Evolutionary conservation across 2,329 filamentous ascomycete genomes (phyloP), one percentile per base, ranked within the genome.

Genomic region (Nothophoma quercina): DNA sequence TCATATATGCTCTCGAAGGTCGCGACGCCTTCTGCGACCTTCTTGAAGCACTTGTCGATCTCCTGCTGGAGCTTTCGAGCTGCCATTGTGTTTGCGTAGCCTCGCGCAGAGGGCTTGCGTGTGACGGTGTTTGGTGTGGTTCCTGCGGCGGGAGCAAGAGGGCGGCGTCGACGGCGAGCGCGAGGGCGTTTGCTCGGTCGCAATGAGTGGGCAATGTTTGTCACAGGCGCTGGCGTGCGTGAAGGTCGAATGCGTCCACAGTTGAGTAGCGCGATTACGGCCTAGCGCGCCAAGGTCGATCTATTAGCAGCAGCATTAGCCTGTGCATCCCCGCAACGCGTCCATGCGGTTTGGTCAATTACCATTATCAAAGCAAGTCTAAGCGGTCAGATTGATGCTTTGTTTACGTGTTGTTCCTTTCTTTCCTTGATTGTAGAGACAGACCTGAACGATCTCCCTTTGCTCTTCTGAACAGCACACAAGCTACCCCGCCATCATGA

Each of bases 41-140:
- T 96, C 80, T 99, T 99, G 86, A 97, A 98, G 85, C 91, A 96
- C 81, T 97, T 96, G 74, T 99, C 95, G 70, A 98, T 93, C 81
- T 99, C 95, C 80, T 98, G 93, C 77, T 95, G 90, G 68, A 96
- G 85, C 83, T 99, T 99, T 76, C 95, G 87, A 75, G 90, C 90
- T 68, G 95, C 91, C 95, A 99, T 99, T 69, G 76, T 83, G 78
- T 55, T 51, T 62, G 63, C 56, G 58, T 60, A 67, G 70, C 72
- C 72, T 73, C 64, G 67, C 64, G 59, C 54, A n/a, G 64, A 64
- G 59, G 68, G 49, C 62, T 55, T 55, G 38, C 25, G 53, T 47
- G 36, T 48, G 55, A 57, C 40, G 50, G 49, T 42, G 52, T 48
- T 40, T 29, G 53, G 53, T 28, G 60, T 55, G 33, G 18, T 36